These are phyloP conservation scores for Lotmaria passim DNA, from an alignment of 208 protist species.

Conservation along the genomic window DNA sequence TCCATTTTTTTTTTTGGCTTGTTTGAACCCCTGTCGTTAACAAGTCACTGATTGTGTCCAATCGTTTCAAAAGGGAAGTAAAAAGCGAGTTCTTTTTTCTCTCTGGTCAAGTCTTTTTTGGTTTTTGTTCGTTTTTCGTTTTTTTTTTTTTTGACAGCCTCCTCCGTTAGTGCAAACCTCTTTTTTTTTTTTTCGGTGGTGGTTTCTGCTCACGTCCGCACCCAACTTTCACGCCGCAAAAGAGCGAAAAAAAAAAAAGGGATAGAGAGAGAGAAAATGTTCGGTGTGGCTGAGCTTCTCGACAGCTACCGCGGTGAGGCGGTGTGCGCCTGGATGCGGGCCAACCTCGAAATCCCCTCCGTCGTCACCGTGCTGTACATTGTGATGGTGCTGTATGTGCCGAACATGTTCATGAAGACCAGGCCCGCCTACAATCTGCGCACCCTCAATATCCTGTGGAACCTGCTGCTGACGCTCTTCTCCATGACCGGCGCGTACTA, in stretches of 20 bases:
- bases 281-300: constrained; percentile 7
- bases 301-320: constrained; percentile 44
- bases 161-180: not conserved
- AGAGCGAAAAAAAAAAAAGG: not conserved
- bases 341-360: constrained; percentile 62
- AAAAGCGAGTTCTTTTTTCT: constrained; percentile 7
- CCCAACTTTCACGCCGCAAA: no score
- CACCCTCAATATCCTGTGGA: constrained; percentile 70
- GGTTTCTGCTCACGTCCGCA: no score
- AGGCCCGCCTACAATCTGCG: constrained; percentile 62
- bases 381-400: constrained; percentile 69
- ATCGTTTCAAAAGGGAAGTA: no score
- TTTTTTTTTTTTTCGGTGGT: not conserved
- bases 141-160: not conserved
- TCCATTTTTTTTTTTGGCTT: constrained; percentile 17
- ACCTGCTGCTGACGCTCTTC: constrained; percentile 79
- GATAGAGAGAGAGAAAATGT: constrained; percentile 1
- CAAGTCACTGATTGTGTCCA: no score
- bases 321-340: constrained; percentile 53
- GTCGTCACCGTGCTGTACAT: constrained; percentile 58
- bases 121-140: constrained; percentile 1
- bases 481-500: constrained; percentile 68
- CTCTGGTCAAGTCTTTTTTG: not conserved
- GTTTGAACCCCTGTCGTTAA: no score
- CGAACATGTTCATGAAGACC: constrained; percentile 67